Conservation (phyloP, 2,329 filamentous ascomycete species). For the Colletotrichum karsti region DNA sequence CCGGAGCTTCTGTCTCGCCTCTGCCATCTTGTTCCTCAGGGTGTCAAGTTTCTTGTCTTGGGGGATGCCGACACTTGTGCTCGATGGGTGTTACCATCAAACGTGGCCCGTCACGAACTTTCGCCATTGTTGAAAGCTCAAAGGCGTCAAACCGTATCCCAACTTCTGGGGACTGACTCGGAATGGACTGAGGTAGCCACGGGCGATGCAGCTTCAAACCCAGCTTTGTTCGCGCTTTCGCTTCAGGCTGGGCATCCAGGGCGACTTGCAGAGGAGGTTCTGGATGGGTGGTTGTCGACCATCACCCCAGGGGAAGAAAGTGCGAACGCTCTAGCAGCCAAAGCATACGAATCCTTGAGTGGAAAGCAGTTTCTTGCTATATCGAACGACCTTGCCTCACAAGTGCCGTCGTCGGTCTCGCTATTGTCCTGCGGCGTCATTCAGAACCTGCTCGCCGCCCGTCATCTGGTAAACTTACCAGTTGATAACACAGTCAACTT, state of each 20-base stretch:
- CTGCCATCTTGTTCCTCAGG: background rate
- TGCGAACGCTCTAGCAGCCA: too few relatives aligned
- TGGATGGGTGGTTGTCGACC: background rate
- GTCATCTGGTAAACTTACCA: background rate
- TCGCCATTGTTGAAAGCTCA: background rate
- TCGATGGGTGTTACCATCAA: background rate
- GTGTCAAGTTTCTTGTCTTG: background rate
- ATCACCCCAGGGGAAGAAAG: background rate
- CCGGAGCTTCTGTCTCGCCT: background rate
- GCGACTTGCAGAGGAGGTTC: background rate
- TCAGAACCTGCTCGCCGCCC: background rate
- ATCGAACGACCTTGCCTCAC: too few relatives aligned
- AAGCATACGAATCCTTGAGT: too few relatives aligned
- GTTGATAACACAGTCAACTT: background rate
- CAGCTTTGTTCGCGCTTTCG: constrained; percentile 2
- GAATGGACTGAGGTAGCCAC: background rate
- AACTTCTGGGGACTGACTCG: background rate
- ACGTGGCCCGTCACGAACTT: background rate
- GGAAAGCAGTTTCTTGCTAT: too few relatives aligned
- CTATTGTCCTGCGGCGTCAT: background rate
- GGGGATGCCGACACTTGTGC: background rate
- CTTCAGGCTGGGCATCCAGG: background rate
- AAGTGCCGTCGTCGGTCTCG: background rate
- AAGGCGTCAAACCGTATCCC: background rate
- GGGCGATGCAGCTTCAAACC: background rate